Percentiles rank a stretch among this genome's conserved stretches.
phyloP scores from a whole-genome alignment of 192 early-diverging fungal genomes.

The Coemansia sp. region DNA sequence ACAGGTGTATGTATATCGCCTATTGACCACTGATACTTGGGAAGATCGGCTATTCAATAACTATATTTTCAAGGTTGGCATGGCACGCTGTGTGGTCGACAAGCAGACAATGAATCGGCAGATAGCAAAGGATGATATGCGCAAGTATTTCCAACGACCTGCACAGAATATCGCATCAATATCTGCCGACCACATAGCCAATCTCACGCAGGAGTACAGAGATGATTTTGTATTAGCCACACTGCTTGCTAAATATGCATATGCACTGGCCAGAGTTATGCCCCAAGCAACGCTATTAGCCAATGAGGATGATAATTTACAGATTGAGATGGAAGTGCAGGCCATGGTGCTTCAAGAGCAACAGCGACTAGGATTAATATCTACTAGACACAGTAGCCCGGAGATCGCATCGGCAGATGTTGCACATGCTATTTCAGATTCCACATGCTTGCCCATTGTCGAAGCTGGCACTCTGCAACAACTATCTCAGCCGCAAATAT shows the following conservation, averaged over 20 bases:
- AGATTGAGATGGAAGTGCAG: constrained; percentile 5
- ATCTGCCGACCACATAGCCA: neutral
- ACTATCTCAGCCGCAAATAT: too few species aligned
- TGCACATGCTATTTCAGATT: neutral
- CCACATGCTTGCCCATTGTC: too few species aligned
- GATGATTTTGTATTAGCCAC: constrained; percentile 31
- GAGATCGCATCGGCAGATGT: too few species aligned
- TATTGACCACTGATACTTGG: constrained; percentile 60
- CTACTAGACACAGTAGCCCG: neutral
- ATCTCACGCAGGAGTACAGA: constrained; percentile 12
- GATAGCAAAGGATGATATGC: constrained; percentile 52
- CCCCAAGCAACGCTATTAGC: constrained; percentile 42
- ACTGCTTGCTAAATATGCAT: constrained; percentile 10
- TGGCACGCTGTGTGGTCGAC: constrained; percentile 67
- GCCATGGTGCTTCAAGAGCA: constrained; percentile 15
- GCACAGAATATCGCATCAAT: constrained; percentile 10
- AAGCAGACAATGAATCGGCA: constrained; percentile 56
- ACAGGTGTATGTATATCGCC: constrained; percentile 69
- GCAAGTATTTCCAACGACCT: constrained; percentile 54
- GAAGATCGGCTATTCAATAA: constrained; percentile 64
- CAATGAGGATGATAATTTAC: constrained; percentile 32
- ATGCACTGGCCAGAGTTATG: constrained; percentile 12
- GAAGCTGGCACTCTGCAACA: too few species aligned
- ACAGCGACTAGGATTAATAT: constrained; percentile 28
- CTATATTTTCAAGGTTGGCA: constrained; percentile 70